Conservation (phyloP, 2,329 filamentous ascomycete species). For the Nigrospora oryzae region DNA sequence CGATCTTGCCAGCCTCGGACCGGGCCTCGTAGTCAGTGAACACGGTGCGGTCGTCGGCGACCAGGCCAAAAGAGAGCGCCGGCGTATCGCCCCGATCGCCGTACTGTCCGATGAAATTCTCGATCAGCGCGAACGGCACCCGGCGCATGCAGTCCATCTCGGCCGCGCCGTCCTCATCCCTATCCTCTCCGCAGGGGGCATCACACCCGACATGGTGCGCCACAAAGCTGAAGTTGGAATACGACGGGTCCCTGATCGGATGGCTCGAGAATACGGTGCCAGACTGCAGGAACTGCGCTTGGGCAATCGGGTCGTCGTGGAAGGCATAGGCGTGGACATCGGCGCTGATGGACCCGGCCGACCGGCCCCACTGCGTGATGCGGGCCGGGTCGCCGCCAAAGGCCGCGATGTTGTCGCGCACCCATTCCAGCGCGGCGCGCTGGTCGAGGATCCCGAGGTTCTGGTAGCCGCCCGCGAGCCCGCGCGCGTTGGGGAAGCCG, state of each 20-base stretch:
- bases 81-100: conserved; percentile 9
- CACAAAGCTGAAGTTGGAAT: conserved; percentile 25
- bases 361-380: conserved; percentile 38
- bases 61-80: conserved; percentile 13
- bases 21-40: conserved; percentile 21
- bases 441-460: conserved; percentile 43
- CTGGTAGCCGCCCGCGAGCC: conserved; percentile 15
- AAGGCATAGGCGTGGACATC: conserved; percentile 35
- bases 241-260: conserved; percentile 12
- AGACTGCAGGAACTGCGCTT: conserved; percentile 30
- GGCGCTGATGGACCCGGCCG: conserved; percentile 30
- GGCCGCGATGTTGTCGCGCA: conserved; percentile 33
- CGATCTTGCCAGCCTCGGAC: conserved; percentile 13
- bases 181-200: conserved; percentile 4
- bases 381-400: conserved; percentile 36
- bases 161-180: too few relatives aligned
- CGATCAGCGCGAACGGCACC: conserved; percentile 15
- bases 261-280: conserved; percentile 24
- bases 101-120: conserved; percentile 9
- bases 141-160: conserved; percentile 27
- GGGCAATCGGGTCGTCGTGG: conserved; percentile 34
- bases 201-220: conserved; percentile 24
- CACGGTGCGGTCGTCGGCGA: conserved; percentile 18
- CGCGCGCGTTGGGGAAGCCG: conserved; percentile 21
- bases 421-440: conserved; percentile 39